These are phyloP conservation scores for Boletellus emodensis DNA, from an alignment of 768 basidiomycete species.

Conservation along the genomic window DNA sequence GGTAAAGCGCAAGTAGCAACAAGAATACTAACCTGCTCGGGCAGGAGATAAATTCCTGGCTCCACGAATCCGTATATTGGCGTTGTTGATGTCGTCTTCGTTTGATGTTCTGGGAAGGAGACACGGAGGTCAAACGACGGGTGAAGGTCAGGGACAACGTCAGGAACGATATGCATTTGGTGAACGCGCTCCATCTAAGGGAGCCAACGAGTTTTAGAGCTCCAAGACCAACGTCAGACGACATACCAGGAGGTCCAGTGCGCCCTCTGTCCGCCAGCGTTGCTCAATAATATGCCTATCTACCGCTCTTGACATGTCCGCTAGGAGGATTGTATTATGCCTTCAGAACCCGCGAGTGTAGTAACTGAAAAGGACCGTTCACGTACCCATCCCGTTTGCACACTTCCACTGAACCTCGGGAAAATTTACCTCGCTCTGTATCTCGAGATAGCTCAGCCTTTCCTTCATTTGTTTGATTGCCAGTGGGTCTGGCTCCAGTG, in stretches of 20 bases:
- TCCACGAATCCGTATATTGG: constrained; percentile 45
- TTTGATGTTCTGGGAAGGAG: constrained; percentile 40
- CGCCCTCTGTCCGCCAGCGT: constrained; percentile 81
- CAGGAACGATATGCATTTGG: constrained; percentile 89
- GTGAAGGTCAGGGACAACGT: constrained; percentile 67
- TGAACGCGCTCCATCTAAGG: constrained; percentile 86
- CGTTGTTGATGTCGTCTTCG: constrained; percentile 20
- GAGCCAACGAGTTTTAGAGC: background rate
- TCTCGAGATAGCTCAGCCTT: constrained; percentile 58
- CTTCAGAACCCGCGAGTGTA: background rate
- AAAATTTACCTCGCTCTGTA: constrained; percentile 82
- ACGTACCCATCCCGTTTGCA: constrained; percentile 72
- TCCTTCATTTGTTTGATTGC: constrained; percentile 44
- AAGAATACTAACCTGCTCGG: constrained; percentile 56
- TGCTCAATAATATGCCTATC: constrained; percentile 82
- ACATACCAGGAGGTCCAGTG: constrained; percentile 73
- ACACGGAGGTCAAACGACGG: constrained; percentile 76
- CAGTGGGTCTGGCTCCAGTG: constrained; percentile 29
- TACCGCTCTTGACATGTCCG: constrained; percentile 61
- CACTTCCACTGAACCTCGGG: constrained; percentile 79
- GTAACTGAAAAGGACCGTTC: background rate
- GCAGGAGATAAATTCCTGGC: constrained; percentile 64
- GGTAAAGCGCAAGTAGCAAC: background rate
- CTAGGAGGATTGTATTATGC: constrained; percentile 31
- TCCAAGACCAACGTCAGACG: background rate